phyloP scores from a whole-genome alignment of 352 stramenopile genomes.

The Phytophthora pisi region DNA sequence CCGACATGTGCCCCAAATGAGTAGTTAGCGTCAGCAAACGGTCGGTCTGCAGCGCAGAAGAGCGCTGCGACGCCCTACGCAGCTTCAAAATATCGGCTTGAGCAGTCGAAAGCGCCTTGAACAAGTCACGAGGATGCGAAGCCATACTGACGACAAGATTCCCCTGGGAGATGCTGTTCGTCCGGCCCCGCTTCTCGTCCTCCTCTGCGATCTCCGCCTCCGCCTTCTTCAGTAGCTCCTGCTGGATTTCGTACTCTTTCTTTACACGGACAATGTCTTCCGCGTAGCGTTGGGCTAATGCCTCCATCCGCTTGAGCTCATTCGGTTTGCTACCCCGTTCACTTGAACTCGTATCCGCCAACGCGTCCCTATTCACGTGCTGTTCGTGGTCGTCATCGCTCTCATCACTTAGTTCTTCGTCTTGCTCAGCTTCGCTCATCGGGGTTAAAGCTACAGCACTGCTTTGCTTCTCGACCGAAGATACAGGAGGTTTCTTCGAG shows the following conservation, averaged over 20 bases:
- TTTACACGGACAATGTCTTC: constrained; percentile 59
- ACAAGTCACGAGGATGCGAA: constrained; percentile 66
- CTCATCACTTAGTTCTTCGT: constrained; percentile 3
- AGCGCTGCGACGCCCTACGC: constrained; percentile 53
- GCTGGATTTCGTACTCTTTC: constrained; percentile 58
- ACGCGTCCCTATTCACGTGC: not conserved
- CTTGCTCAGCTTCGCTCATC: constrained; percentile 12
- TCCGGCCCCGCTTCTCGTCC: constrained; percentile 53
- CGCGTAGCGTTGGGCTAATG: constrained; percentile 54
- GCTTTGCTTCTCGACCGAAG: constrained; percentile 1
- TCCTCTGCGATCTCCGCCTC: constrained; percentile 48
- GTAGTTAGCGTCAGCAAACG: constrained; percentile 67
- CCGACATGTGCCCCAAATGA: constrained; percentile 67
- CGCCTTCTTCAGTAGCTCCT: constrained; percentile 43
- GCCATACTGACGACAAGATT: constrained; percentile 58
- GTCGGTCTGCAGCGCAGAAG: constrained; percentile 63
- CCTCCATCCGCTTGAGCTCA: constrained; percentile 55
- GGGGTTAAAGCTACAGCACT: not conserved
- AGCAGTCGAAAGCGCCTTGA: constrained; percentile 57
- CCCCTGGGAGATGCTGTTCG: constrained; percentile 61
- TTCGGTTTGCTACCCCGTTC: constrained; percentile 9
- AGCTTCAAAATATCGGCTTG: constrained; percentile 52
- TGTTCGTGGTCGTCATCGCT: constrained; percentile 7
- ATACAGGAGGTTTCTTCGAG: constrained; percentile 13
- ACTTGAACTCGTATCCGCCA: not conserved